These are phyloP conservation scores for Tricholomella constricta DNA, from an alignment of 768 basidiomycete genomes.

Conservation along the genomic window DNA sequence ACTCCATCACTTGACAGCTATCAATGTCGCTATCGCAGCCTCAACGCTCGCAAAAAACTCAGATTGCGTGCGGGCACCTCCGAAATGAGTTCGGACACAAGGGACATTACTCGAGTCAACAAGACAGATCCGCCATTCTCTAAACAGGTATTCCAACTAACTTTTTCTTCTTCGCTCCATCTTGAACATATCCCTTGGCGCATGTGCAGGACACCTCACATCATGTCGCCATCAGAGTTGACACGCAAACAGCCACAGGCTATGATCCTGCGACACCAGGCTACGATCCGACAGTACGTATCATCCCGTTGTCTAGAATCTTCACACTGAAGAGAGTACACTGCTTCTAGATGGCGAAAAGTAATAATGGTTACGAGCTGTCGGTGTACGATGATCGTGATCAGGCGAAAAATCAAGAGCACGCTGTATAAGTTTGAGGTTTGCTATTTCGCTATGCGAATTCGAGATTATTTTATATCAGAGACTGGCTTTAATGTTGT, in stretches of 20 bases:
- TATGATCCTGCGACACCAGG: too few relatives aligned
- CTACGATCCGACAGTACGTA: slow-evolving; percentile 3
- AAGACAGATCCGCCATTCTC: slow-evolving; percentile 4
- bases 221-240: slow-evolving; percentile 13
- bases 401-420: background rate
- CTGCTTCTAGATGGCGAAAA: background rate
- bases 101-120: slow-evolving; percentile 1
- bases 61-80: too few relatives aligned
- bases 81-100: background rate
- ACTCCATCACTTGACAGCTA: too few relatives aligned
- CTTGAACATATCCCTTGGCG: background rate
- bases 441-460: too few relatives aligned
- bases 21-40: too few relatives aligned
- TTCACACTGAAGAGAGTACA: background rate
- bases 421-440: slow-evolving; percentile 4
- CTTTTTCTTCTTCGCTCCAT: background rate
- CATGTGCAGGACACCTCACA: slow-evolving; percentile 3
- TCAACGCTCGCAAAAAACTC: too few relatives aligned
- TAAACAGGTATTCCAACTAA: background rate
- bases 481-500: too few relatives aligned
- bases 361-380: slow-evolving; percentile 6
- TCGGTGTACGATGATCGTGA: slow-evolving; percentile 6
- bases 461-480: too few relatives aligned
- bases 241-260: slow-evolving; percentile 7
- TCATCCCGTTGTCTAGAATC: background rate